phyloP scores from a whole-genome alignment of 805 yeast species.

The Vanderwaltozyma yarrowii region DNA sequence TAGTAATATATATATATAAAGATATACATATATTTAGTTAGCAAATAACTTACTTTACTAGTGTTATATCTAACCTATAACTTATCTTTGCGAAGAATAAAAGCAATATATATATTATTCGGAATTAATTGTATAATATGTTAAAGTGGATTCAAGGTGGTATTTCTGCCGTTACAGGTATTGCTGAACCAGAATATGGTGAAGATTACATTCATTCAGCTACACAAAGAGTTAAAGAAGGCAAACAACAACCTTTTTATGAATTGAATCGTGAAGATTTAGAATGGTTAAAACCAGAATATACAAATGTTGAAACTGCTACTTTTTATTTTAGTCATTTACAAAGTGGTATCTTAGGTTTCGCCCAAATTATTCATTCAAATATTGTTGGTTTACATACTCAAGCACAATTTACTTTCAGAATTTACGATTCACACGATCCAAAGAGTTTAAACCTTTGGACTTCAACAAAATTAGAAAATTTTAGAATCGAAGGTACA shows the following conservation, averaged over 20 bases:
- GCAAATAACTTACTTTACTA: too few species aligned
- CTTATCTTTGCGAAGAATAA: too few species aligned
- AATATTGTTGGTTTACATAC: constrained; percentile 79
- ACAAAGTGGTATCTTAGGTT: constrained; percentile 59
- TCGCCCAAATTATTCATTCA: constrained; percentile 92
- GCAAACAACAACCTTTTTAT: constrained; percentile 43
- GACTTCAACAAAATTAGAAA: constrained; percentile 86
- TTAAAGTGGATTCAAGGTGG: constrained; percentile 78
- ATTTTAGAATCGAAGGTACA: constrained; percentile 62
- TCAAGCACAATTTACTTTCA: constrained; percentile 90
- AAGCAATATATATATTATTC: too few species aligned
- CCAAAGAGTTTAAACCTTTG: constrained; percentile 39
- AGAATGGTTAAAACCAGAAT: constrained; percentile 61
- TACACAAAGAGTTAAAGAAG: constrained; percentile 43
- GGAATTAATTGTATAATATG: too few species aligned
- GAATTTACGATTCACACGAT: constrained; percentile 40
- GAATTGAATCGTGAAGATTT: constrained; percentile 61
- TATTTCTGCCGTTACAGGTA: constrained; percentile 87
- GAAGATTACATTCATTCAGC: constrained; percentile 82
- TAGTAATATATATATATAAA: too few species aligned
- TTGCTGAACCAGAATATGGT: constrained; percentile 97
- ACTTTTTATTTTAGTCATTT: constrained; percentile 74
- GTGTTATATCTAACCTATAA: too few species aligned
- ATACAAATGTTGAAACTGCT: constrained; percentile 91
- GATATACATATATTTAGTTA: too few species aligned